These are phyloP conservation scores for Ophiostoma montium DNA, from an alignment of 2,329 filamentous ascomycete species.

Conservation along the genomic window DNA sequence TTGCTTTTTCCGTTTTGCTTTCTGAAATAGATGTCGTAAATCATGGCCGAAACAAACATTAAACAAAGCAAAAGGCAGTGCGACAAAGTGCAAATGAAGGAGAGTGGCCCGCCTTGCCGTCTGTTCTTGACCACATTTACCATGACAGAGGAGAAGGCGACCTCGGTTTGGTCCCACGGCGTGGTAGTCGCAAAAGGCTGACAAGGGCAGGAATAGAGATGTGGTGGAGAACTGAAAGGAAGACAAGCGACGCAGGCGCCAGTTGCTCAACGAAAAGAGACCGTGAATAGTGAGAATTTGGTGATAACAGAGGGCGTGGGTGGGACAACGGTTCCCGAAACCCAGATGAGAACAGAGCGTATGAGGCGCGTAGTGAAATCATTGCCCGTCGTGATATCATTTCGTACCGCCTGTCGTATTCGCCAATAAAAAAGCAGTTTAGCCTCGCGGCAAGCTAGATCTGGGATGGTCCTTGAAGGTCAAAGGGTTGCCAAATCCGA, in stretches of 20 bases:
- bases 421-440: slow-evolving; percentile 27
- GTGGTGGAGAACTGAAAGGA: not conserved
- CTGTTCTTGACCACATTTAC: not conserved
- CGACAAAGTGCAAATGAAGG: not conserved
- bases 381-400: slow-evolving; percentile 24
- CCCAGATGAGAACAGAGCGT: not conserved
- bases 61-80: slow-evolving; percentile 1
- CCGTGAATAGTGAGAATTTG: not conserved
- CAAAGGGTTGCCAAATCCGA: slow-evolving; percentile 34
- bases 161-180: not conserved
- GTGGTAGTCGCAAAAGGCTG: not conserved
- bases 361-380: not conserved
- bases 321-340: not conserved
- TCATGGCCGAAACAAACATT: slow-evolving; percentile 12
- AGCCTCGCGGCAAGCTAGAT: slow-evolving; percentile 52
- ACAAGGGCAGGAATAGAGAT: not conserved
- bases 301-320: not conserved
- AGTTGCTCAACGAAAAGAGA: not conserved
- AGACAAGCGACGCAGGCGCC: not conserved
- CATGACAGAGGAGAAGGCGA: not conserved
- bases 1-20: slow-evolving; percentile 7
- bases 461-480: slow-evolving; percentile 34
- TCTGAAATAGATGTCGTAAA: slow-evolving; percentile 11
- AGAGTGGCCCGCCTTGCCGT: not conserved
- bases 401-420: slow-evolving; percentile 25